These are phyloP conservation scores for Phylloporus sp. DNA, from an alignment of 768 basidiomycete species.

Conservation along the genomic window DNA sequence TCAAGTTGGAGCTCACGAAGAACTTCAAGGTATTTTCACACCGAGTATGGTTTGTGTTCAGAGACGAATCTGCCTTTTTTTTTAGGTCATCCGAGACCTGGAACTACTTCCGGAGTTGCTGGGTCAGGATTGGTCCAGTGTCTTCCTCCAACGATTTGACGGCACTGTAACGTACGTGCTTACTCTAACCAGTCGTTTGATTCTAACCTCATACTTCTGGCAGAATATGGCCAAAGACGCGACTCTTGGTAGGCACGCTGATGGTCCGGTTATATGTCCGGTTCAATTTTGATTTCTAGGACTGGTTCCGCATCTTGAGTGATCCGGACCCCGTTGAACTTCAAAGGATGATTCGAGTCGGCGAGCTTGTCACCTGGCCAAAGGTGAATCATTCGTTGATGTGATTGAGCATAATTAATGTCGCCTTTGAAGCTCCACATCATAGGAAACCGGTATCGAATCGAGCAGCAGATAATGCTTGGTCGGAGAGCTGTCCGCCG, in stretches of 20 bases:
- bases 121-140: conserved; percentile 94
- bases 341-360: conserved; percentile 81
- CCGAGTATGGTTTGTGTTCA: neutral
- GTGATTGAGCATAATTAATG: conserved; percentile 6
- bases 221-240: conserved; percentile 84
- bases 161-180: conserved; percentile 75
- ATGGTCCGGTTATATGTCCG: neutral
- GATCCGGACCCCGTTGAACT: conserved; percentile 82
- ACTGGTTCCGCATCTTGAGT: conserved; percentile 79
- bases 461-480: conserved; percentile 79
- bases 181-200: conserved; percentile 5
- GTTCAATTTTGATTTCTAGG: conserved; percentile 38
- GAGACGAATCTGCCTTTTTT: conserved; percentile 2
- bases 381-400: conserved; percentile 52
- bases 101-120: conserved; percentile 91
- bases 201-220: conserved; percentile 23
- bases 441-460: conserved; percentile 82
- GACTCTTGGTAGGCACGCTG: conserved; percentile 52
- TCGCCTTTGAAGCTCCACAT: conserved; percentile 69
- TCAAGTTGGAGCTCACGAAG: conserved; percentile 94
- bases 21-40: conserved; percentile 70
- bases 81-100: conserved; percentile 84
- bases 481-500: conserved; percentile 73
- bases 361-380: conserved; percentile 93
- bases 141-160: conserved; percentile 93